Evolutionary conservation across 352 stramenopile genomes (phyloP), one percentile per base, ranked within the genome.

Genomic region (Thraustotheca clavata): DNA sequence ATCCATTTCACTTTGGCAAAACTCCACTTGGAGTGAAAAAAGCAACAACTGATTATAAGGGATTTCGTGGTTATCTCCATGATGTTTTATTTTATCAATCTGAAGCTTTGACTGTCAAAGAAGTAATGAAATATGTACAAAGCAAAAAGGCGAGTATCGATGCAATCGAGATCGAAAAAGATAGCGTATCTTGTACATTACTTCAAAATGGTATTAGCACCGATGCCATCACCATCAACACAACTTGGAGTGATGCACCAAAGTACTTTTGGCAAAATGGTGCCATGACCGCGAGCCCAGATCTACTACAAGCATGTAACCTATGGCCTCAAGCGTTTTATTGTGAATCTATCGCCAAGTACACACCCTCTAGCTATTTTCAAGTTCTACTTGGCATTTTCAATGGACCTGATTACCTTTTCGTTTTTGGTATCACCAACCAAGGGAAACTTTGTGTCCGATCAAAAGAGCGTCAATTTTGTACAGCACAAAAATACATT

Each of bases 1-100:
- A 63, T 26, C 55, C 55, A n/a, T 63, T 63, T 22, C 39, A 63
- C 34, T 63, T 63, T 33, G 55, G 55, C 18, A 63, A 63, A 31
- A 32, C 55, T 26, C 55, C 35, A 3, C 8, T n/a, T 11, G 55
- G 55, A 12, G 34, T 52, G 16, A 63, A 63, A 29, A 63, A 63
- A 18, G 2, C 55, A 18, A 63, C 55, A 20, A 52, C 55, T 9
- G 55, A 63, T 29, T 63, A 52, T 41, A 63, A 63, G 38, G 54
- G 55, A 5, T 63, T 63, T 35, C 55, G 55, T 31, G 55, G 55
- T 18, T 63, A 63, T 27, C 14, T 63, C 4, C n/a, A 41, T 3
- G 12, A 54, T 32, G 35, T 41, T 14, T 6, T 18, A 8, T 35
- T 63, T 5, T 35, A 63, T 24, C 20, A 46, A 54, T 26, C 55